Conservation (phyloP, 2,329 filamentous ascomycete genomes). For the Conoideocrella luteorostrata region DNA sequence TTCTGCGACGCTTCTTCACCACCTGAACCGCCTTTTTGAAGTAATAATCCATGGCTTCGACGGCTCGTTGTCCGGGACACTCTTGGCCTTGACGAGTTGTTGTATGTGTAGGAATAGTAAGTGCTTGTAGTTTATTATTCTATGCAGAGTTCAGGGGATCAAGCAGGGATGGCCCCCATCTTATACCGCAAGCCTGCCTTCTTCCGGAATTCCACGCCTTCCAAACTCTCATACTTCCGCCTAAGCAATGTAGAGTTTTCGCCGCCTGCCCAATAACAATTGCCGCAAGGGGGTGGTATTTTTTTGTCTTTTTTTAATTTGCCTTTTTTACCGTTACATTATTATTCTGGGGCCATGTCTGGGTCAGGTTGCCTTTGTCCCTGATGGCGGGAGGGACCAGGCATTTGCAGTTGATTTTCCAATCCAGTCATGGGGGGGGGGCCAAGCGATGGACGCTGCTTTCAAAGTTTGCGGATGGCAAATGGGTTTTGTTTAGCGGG, state of each 20-base stretch:
- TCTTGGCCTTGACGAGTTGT: no score
- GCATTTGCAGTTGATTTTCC: no score
- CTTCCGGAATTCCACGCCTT: neutral
- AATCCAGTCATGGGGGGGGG: no score
- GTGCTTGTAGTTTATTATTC: no score
- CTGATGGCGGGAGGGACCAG: no score
- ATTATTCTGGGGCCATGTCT: neutral
- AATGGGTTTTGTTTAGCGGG: no score
- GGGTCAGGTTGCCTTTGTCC: neutral
- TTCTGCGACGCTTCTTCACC: constrained; percentile 5
- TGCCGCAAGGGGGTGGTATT: neutral
- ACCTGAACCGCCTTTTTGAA: constrained; percentile 4
- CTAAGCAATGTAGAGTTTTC: neutral
- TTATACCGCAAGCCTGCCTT: neutral
- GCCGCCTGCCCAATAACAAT: neutral
- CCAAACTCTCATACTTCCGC: neutral
- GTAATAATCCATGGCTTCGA: constrained; percentile 6
- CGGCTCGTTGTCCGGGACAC: no score
- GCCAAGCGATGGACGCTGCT: no score
- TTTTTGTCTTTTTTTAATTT: neutral
- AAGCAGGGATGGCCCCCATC: no score
- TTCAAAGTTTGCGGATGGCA: neutral
- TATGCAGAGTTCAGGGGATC: no score
- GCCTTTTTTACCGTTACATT: neutral
- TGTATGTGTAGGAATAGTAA: no score